Evolutionary conservation across 108 stramenopile species (phyloP), one percentile per base, ranked within the genome.

Genomic region (Cyclotella choctawhatcheeana): DNA sequence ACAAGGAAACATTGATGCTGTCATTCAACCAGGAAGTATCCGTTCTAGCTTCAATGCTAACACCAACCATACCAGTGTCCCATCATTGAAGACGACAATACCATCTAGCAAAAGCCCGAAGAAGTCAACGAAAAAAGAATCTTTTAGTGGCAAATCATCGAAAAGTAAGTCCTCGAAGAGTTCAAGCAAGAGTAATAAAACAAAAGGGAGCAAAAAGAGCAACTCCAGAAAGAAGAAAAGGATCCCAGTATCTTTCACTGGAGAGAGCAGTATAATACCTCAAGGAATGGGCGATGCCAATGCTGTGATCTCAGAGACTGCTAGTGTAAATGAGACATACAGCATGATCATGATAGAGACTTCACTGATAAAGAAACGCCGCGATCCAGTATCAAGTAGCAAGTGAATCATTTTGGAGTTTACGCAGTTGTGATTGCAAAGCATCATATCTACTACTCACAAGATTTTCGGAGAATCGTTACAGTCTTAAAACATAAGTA

Each of bases 91-190:
- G 16, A 31, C 55, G 10, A 31, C 29, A 13, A 30, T 18, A 31
- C 55, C 55, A 27, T 31, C 55, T 12, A 56, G 55, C 29, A 56
- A 56, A 18, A 1, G 29, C 29, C 12, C 55, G 13, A 56, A 56
- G 10, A 29, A 56, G 55, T 30, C 55, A 17, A 17, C 8, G 17
- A 48, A 48, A 17, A 48, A 10, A 48, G n/a, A 17, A 48, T n/a
- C 37, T 40, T 6, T 40, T 40, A 40, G 37, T 40, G 12, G 37
- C 37, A 40, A 40, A 40, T 40, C 37, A 40, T 40, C 37, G 12
- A 40, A 40, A 40, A n/a, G n/a, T n/a, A 12, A 6, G 12, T 40
- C 37, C 6, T 40, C 37, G 47, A 48, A n/a, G 47, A n/a, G 8
- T 4, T 48, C 47, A n/a, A 48, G 16, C 12, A 48, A 48, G 47